Base-by-base conservation (phyloP, 164 flowering plant species). In the Dillenia turbinata region DNA sequence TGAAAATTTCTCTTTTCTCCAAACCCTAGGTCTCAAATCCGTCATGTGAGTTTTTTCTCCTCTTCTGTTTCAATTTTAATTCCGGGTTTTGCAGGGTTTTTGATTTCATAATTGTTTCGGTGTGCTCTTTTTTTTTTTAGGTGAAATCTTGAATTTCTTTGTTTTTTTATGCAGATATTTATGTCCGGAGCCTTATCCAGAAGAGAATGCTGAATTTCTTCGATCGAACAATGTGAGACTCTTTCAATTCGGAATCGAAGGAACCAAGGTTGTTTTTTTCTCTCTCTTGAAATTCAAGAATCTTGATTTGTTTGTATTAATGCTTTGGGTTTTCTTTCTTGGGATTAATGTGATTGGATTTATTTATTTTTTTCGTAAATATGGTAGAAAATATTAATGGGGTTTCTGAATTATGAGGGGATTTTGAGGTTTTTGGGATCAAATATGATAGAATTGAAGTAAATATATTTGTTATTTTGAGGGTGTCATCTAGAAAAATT, bases 121-220 rank as follows among this genome's bases (percentile, higher is more conserved):
- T 4, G 52, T 19, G 59, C 13, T 52, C 12, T 44, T 43, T 58
- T 16, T 44, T 43, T 58, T 46, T 14, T 54, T 10, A 1, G n/a
- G 45, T 17, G 57, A 14, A 1, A 15, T 16, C 47, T 57, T 15
- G 3, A 10, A 9, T 45, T 57, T 43, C 13, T 44, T 53, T 47
- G 2, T 0, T 40, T 7, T 52, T 57, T 55, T 17, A 43, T 0
- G 52, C 83, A 86, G 95, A 77, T 88, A 83, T 57, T 73, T 88
- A 81, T 88, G 95, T 69, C 78, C 86, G 1, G 95, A 88, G 52
- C 79, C 85, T 1, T 86, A 86, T 62, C 87, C 92, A 0, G 84
- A 79, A 43, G 81, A 77, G 55, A 86, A 84, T 47, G 17, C 65
- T 50, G 74, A 77, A 60, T 86, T 84, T 67, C 72, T 86, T 49